Conservation (phyloP, 306 rosid species). For the Styphnolobium japonicum region DNA sequence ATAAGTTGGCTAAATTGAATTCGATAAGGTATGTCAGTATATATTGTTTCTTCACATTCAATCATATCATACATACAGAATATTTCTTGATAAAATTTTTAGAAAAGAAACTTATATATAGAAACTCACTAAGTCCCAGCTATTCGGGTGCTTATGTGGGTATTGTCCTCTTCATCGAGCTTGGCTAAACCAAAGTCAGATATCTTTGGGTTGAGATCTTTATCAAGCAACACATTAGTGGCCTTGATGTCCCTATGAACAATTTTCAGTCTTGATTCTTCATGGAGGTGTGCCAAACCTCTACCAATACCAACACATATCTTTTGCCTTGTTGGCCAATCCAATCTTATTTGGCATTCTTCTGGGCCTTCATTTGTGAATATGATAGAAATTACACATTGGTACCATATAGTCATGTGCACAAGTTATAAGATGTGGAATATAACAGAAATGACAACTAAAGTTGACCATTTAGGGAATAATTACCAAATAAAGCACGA, state of each 20-base stretch:
- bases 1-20: not conserved
- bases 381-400: no score
- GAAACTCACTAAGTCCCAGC: no score
- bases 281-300: constrained; percentile 56
- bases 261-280: no score
- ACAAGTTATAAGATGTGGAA: not conserved
- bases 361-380: no score
- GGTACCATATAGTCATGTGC: not conserved
- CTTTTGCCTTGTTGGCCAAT: constrained; percentile 49
- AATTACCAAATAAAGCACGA: constrained; percentile 37
- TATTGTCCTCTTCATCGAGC: no score
- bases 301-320: constrained; percentile 49
- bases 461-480: not conserved
- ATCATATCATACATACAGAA: not conserved
- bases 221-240: no score
- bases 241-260: no score
- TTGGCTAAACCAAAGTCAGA: no score
- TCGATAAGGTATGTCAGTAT: not conserved
- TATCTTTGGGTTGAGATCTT: no score
- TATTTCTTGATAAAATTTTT: not conserved
- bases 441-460: not conserved
- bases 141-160: no score
- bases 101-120: constrained; percentile 15
- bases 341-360: not conserved
- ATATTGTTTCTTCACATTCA: not conserved